These are phyloP conservation scores for Solanum hybrid DNA, from an alignment of 305 asterid species.

Conservation along the genomic window DNA sequence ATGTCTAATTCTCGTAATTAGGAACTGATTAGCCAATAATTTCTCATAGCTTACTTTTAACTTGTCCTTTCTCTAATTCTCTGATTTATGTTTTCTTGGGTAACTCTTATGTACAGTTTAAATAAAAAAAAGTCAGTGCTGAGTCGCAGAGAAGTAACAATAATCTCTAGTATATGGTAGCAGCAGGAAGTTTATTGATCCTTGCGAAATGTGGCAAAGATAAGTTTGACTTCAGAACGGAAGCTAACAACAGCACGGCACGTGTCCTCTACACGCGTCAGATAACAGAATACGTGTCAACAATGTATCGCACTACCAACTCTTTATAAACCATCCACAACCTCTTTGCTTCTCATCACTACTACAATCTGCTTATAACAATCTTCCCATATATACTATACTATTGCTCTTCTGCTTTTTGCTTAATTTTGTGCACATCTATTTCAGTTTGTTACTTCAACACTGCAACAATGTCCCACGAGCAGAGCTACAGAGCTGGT, in stretches of 20 bases:
- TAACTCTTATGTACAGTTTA: background rate
- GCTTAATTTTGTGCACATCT: background rate
- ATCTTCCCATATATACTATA: background rate
- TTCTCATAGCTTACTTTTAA: background rate
- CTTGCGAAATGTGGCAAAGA: background rate
- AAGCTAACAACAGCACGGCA: background rate
- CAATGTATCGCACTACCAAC: background rate
- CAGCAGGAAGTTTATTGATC: background rate
- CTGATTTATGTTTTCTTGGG: background rate
- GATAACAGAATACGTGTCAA: background rate
- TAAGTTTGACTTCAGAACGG: background rate
- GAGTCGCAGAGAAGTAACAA: background rate
- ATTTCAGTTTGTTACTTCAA: background rate
- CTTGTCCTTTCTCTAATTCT: background rate
- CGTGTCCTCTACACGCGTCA: background rate
- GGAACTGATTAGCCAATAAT: background rate
- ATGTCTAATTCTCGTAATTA: background rate
- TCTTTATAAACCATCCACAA: background rate
- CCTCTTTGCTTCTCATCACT: background rate
- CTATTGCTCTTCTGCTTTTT: background rate
- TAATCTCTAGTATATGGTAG: background rate
- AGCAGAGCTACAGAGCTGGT: slow-evolving; percentile 50
- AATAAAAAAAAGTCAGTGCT: background rate
- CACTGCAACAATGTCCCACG: slow-evolving; percentile 35
- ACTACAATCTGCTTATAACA: background rate